Evolutionary conservation across 805 yeast genomes (phyloP).

Genomic region (Candida maris): DNA sequence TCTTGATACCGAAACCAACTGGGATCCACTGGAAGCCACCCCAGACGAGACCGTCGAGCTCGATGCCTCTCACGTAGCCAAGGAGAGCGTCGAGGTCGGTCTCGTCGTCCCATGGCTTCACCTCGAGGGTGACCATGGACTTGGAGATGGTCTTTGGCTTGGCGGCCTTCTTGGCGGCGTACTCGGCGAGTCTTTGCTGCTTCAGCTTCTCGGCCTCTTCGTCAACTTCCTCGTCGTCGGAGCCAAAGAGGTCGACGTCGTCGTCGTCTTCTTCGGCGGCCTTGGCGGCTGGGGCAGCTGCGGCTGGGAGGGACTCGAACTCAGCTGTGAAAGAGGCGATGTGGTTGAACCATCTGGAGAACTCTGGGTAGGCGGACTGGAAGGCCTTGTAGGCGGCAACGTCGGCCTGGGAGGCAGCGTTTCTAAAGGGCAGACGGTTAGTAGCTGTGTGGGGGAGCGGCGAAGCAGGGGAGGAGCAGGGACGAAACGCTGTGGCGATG

Average conservation of each 20-base stretch:
- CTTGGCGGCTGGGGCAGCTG: constrained; percentile 53
- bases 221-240: constrained; percentile 91
- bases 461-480: too few relatives aligned
- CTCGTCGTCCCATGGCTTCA: constrained; percentile 99
- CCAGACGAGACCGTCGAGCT: constrained; percentile 93
- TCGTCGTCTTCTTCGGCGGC: constrained; percentile 79
- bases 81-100: constrained; percentile 88
- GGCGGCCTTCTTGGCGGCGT: constrained; percentile 96
- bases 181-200: constrained; percentile 96
- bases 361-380: constrained; percentile 88
- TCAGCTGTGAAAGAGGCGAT: constrained; percentile 89
- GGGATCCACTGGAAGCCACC: constrained; percentile 97
- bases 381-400: constrained; percentile 91
- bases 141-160: constrained; percentile 99
- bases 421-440: constrained; percentile 41
- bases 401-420: constrained; percentile 93
- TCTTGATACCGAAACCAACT: constrained; percentile 99
- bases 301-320: constrained; percentile 80
- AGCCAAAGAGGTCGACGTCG: constrained; percentile 91
- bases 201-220: constrained; percentile 96
- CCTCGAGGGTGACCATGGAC: constrained; percentile 93
- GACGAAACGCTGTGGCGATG: too few relatives aligned
- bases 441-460: too few relatives aligned
- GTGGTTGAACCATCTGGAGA: constrained; percentile 98
- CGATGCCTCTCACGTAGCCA: constrained; percentile 80